Evolutionary conservation across 108 stramenopile genomes (phyloP), one percentile per base, ranked within the genome.

Genomic region (Skeletonema tropicum): DNA sequence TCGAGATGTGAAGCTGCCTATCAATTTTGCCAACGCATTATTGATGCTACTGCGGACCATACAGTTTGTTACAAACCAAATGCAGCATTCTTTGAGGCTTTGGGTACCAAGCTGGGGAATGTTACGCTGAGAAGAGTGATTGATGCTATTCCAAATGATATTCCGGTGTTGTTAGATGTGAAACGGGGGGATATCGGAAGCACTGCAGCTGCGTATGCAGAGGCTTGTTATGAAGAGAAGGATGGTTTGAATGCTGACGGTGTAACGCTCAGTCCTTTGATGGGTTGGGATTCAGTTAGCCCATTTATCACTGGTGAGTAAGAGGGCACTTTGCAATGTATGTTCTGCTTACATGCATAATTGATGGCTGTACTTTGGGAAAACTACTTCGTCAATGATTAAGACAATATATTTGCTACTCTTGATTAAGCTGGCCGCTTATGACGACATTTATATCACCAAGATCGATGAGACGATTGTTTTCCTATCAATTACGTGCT

Each of bases 111-210:
- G 8, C 69, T 70, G 30, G 98, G 98, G n/a, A 66, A 74, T 52
- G 71, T 63, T 6, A 94, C 94, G 12, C 74, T 98, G 57, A 68
- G 82, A 57, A 79, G 92, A 26, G 95, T 99, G 8, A 74, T 97
- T 5, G 65, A 77, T 14, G 71, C 74, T 12, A 85, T 92, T 57
- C 94, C 85, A 14, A 67, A 74, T 30, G 91, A 88, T 17, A 84
- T 96, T 31, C 97, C 97, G 4, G 86, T 98, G 7, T 70, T 99
- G 64, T 82, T 99, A 45, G 99, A 99, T 77, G 92, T 86, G 59
- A 98, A 99, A 78, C 90, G 98, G 36, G 99, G 99, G 1, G 99
- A 99, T 80, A 98, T 99, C 64, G 97, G 97, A 46, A 87, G 87
- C 15, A 99, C 99, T 0, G 97, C 98, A 3, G 71, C 84, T 58